Percentiles rank a stretch among this genome's conserved stretches.
Conservation (phyloP, 192 early-diverging fungal genomes). For the Geranomyces variabilis region DNA sequence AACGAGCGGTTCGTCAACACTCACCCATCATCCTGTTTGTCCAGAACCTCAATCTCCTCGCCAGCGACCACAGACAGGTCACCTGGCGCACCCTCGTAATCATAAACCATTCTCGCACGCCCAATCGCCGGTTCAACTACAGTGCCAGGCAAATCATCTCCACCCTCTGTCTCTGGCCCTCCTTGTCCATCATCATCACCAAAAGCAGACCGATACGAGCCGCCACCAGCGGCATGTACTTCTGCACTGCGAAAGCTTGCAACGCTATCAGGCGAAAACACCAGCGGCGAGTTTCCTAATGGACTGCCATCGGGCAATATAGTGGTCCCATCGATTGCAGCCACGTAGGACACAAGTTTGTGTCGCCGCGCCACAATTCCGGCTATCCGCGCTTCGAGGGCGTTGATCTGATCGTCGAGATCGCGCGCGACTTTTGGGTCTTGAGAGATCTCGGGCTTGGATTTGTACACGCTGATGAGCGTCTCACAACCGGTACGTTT, state of each 20-base stretch:
- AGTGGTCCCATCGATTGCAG: conserved; percentile 40
- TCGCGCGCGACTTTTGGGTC: conserved; percentile 40
- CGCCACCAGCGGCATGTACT: neutral
- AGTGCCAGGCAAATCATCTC: neutral
- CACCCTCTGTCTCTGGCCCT: neutral
- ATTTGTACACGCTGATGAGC: conserved; percentile 37
- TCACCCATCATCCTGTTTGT: conserved; percentile 51
- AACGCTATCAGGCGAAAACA: neutral
- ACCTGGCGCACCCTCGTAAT: conserved; percentile 43
- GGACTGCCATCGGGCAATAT: conserved; percentile 30
- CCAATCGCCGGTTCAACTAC: neutral
- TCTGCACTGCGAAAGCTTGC: conserved; percentile 3
- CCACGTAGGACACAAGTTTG: conserved; percentile 39
- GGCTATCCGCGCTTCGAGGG: conserved; percentile 25
- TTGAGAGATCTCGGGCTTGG: conserved; percentile 30
- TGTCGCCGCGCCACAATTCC: conserved; percentile 33
- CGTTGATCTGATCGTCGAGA: conserved; percentile 39
- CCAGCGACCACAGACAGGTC: conserved; percentile 36
- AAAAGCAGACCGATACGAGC: neutral
- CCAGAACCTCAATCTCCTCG: conserved; percentile 44
- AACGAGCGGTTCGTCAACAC: neutral
- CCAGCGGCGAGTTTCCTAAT: neutral
- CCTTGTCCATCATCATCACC: neutral
- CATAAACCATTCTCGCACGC: conserved; percentile 36
- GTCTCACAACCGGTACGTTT: conserved; percentile 44